phyloP scores from a whole-genome alignment of 345 rosid genomes.

The Euphorbia pulcherrima region DNA sequence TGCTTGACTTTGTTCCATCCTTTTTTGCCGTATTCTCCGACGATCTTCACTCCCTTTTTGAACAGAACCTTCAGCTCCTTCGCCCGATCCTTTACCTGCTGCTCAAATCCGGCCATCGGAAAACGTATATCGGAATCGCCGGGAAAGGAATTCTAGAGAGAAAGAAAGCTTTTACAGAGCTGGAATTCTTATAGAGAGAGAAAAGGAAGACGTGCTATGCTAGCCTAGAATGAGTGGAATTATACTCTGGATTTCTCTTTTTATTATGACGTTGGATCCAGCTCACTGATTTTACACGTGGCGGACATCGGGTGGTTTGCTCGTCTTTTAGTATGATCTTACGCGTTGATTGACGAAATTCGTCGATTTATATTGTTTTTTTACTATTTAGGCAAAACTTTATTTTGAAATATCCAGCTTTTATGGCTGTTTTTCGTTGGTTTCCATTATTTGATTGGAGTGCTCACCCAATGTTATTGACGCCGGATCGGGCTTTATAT shows the following conservation, averaged over 20 bases:
- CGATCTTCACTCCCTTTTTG: constrained; percentile 69
- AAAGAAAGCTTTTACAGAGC: not conserved
- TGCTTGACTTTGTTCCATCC: constrained; percentile 87
- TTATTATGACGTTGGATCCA: constrained; percentile 30
- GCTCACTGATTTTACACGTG: constrained; percentile 26
- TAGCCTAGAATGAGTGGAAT: not conserved
- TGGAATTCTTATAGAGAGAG: not conserved
- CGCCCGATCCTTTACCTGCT: constrained; percentile 76
- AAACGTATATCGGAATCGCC: too few relatives aligned
- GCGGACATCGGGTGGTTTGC: constrained; percentile 13
- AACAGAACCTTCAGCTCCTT: constrained; percentile 51
- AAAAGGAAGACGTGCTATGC: not conserved
- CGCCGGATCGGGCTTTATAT: too few relatives aligned
- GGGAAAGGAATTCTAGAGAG: not conserved
- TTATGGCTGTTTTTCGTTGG: not conserved
- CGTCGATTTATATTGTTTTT: not conserved
- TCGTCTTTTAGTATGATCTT: not conserved
- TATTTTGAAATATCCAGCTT: too few relatives aligned
- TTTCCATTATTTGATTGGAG: too few relatives aligned
- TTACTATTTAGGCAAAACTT: not conserved
- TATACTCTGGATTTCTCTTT: not conserved
- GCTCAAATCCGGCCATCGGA: constrained; percentile 68
- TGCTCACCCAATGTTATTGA: too few relatives aligned
- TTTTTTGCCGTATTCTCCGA: constrained; percentile 74
- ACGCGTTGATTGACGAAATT: constrained; percentile 28